phyloP scores from a whole-genome alignment of 768 basidiomycete species.

The Vararia minispora region DNA sequence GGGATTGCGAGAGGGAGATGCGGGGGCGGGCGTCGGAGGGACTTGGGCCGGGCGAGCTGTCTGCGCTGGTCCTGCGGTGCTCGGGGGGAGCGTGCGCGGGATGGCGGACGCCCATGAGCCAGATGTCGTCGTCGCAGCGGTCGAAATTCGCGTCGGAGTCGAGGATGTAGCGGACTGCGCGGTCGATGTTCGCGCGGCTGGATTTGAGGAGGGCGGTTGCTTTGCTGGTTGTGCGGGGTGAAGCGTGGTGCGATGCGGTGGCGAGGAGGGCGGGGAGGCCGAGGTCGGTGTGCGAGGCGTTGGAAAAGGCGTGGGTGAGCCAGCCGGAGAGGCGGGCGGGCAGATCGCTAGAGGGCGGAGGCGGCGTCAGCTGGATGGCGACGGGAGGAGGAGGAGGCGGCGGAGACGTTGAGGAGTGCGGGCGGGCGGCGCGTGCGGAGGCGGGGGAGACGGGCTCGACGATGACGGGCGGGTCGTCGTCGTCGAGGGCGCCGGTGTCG shows the following conservation, averaged over 20 bases:
- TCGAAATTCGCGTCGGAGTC: conserved; percentile 85
- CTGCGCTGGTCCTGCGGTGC: conserved; percentile 19
- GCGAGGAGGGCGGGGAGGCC: conserved; percentile 50
- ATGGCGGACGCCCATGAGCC: conserved; percentile 80
- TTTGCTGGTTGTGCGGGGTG: conserved; percentile 33
- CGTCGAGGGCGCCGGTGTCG: too few relatives aligned
- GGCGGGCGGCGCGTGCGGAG: conserved; percentile 46
- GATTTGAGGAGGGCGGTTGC: conserved; percentile 49
- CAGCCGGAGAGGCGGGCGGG: conserved; percentile 70
- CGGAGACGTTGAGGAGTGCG: conserved; percentile 32
- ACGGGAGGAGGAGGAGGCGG: conserved; percentile 33
- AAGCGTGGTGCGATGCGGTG: conserved; percentile 27
- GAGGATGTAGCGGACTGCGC: conserved; percentile 81
- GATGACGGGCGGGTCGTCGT: conserved; percentile 54
- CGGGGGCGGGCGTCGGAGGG: conserved; percentile 19
- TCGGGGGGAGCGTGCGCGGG: conserved; percentile 51
- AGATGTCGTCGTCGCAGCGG: conserved; percentile 72
- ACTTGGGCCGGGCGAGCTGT: conserved; percentile 11
- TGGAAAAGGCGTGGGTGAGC: conserved; percentile 74
- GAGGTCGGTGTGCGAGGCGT: conserved; percentile 60
- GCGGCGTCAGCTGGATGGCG: conserved; percentile 35
- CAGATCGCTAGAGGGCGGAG: conserved; percentile 51
- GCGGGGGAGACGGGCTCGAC: conserved; percentile 48
- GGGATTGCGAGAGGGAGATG: conserved; percentile 25
- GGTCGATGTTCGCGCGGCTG: conserved; percentile 68